A percentile compares a stretch with the other conserved stretches of the same genome.
These are phyloP conservation scores for Populus nigra DNA, from an alignment of 345 rosid species.

Conservation along the genomic window DNA sequence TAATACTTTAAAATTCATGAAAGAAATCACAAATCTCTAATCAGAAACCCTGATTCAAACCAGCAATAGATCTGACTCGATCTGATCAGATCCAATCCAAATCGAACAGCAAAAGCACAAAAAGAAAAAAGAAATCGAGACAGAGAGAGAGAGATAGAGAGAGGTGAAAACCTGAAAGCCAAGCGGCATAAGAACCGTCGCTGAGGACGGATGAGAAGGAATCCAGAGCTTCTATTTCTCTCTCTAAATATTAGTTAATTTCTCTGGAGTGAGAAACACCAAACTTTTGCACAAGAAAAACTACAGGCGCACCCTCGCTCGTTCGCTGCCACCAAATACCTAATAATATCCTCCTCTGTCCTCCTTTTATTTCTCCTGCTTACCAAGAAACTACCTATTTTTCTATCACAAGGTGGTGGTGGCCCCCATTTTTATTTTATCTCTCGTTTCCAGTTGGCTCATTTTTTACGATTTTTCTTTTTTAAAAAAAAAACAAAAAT, in stretches of 20 bases:
- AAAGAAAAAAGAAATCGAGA: too few relatives aligned
- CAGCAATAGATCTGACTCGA: conserved; percentile 2
- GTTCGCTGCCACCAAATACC: not conserved
- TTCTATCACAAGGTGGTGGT: not conserved
- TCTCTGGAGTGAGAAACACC: too few relatives aligned
- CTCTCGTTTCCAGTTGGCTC: too few relatives aligned
- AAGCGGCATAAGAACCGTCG: conserved; percentile 80
- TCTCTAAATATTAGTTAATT: not conserved
- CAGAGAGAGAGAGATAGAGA: not conserved
- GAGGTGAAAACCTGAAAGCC: conserved; percentile 48
- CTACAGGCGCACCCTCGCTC: too few relatives aligned
- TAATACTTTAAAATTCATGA: not conserved
- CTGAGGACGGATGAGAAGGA: conserved; percentile 64
- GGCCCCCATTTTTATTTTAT: conserved; percentile 3
- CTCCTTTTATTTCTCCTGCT: not conserved
- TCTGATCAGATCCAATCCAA: conserved; percentile 20
- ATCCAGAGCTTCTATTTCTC: conserved; percentile 53
- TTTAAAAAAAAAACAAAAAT: too few relatives aligned
- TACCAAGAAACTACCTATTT: conserved; percentile 19
- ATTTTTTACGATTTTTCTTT: too few relatives aligned
- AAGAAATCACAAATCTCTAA: not conserved
- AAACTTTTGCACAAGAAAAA: not conserved
- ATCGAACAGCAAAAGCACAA: not conserved
- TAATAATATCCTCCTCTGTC: not conserved
- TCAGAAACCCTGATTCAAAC: not conserved